Evolutionary conservation across 805 yeast species (phyloP), one percentile per base, ranked within the genome.

Genomic region (Schizosaccharomyces octosporus): DNA sequence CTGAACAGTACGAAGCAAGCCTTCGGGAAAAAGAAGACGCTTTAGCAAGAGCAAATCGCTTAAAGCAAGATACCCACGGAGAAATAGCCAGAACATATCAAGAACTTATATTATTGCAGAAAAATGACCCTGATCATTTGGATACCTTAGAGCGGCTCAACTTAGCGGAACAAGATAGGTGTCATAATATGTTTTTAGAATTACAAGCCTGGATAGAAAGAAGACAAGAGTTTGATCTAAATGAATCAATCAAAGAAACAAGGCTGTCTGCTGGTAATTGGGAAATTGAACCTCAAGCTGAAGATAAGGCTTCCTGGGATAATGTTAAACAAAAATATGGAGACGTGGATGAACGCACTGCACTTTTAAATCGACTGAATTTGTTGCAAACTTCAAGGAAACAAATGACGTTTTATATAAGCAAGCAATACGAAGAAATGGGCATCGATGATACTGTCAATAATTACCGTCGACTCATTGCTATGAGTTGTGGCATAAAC

Each of bases 401-500:
- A 59, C 66, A 68, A 55, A 68, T 73, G 59, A 73, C 77, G 29
- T 73, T 75, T 61, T 75, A 76, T 61, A 77, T 86, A 17, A 78
- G 82, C 7, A 74, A 77, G 62, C 67, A 75, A 55, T 74, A 74
- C 66, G 77, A 79, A 32, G 70, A 76, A 48, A 73, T 78, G 0
- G 75, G 75, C 24, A 76, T 70, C 59, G 74, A 78, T 15, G 74
- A 73, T 39, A 84, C 82, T 69, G 83, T 86, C 80, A 78, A 81
- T 67, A 87, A 87, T 69, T 84, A 90, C 73, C 77, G 95, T 64
- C 81, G 81, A 67, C 75, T 90, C 64, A 82, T 93, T 55, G 79
- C 90, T 29, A 73, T 81, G 59, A 79, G 87, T 59, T 85, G 94
- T 69, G 95, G 87, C 1, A 76, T 87, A 62, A 80, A 82, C 60